Conservation (phyloP, 176 grass and related monocot genomes). For the Coix lacrymajobi region DNA sequence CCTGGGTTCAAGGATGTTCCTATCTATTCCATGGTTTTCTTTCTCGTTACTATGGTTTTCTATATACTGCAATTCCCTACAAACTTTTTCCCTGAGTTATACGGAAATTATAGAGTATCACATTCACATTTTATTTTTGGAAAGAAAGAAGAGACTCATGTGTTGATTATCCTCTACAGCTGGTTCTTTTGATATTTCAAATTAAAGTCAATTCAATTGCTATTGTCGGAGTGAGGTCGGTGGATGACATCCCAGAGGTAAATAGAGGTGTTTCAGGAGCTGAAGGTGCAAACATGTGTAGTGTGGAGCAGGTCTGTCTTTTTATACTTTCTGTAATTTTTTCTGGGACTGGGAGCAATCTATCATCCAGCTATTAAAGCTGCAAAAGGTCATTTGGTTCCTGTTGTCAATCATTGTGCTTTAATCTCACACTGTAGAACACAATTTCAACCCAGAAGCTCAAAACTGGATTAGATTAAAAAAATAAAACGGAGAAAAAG, state of each 20-base stretch:
- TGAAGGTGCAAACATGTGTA: constrained; percentile 38
- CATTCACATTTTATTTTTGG: background rate
- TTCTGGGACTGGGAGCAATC: background rate
- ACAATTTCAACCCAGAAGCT: background rate
- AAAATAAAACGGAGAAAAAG: background rate
- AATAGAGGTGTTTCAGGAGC: constrained; percentile 33
- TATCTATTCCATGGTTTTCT: background rate
- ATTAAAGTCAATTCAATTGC: constrained; percentile 95
- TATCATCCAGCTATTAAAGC: background rate
- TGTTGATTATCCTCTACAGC: constrained; percentile 39
- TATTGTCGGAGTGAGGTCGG: constrained; percentile 62
- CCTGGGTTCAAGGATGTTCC: background rate
- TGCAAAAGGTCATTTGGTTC: background rate
- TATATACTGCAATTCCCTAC: background rate
- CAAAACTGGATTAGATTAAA: background rate
- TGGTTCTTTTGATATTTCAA: constrained; percentile 80
- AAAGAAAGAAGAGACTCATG: background rate
- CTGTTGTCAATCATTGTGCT: background rate
- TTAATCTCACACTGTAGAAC: background rate
- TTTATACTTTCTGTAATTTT: constrained; percentile 17
- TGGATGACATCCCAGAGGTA: constrained; percentile 25
- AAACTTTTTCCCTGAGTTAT: background rate
- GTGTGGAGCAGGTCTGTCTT: constrained; percentile 75
- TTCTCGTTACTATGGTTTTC: background rate
- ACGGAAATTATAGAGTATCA: background rate